Evolutionary conservation across 768 basidiomycete species (phyloP).

Genomic region (Imleria badia): DNA sequence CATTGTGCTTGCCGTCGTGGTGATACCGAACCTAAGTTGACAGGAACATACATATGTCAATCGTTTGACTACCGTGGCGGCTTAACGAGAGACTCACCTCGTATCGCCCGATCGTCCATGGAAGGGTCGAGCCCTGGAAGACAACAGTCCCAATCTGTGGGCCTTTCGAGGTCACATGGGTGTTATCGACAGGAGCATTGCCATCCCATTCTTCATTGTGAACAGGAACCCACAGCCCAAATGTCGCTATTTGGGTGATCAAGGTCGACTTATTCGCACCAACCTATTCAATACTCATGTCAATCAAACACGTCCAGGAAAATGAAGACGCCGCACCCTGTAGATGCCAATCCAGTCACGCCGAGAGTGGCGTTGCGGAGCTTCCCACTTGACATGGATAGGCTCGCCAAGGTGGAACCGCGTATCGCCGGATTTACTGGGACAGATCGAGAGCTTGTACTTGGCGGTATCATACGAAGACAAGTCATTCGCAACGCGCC

Average conservation of each 20-base stretch:
- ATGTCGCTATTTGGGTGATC: conserved; percentile 80
- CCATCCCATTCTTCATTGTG: conserved; percentile 94
- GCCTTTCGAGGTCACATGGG: conserved; percentile 34
- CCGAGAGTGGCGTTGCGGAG: conserved; percentile 81
- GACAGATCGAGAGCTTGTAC: conserved; percentile 68
- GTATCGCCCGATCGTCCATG: conserved; percentile 84
- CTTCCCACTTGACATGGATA: conserved; percentile 84
- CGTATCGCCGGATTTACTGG: conserved; percentile 47
- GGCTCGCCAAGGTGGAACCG: conserved; percentile 91
- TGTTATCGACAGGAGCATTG: conserved; percentile 60
- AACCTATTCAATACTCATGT: conserved; percentile 46
- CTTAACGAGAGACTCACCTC: conserved; percentile 46
- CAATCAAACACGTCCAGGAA: neutral
- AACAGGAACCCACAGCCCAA: conserved; percentile 93
- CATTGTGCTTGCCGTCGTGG: conserved; percentile 97
- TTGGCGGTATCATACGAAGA: conserved; percentile 76
- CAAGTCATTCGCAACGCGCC: conserved; percentile 81
- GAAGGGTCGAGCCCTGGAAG: conserved; percentile 77
- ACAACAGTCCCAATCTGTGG: conserved; percentile 61
- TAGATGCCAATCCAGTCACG: conserved; percentile 97
- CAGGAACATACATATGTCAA: neutral
- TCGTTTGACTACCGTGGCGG: neutral
- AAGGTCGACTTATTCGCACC: conserved; percentile 83
- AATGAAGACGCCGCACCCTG: conserved; percentile 45
- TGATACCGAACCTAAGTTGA: conserved; percentile 77